These are phyloP conservation scores for Phytophthora capsici DNA, from an alignment of 352 stramenopile species.

Conservation along the genomic window DNA sequence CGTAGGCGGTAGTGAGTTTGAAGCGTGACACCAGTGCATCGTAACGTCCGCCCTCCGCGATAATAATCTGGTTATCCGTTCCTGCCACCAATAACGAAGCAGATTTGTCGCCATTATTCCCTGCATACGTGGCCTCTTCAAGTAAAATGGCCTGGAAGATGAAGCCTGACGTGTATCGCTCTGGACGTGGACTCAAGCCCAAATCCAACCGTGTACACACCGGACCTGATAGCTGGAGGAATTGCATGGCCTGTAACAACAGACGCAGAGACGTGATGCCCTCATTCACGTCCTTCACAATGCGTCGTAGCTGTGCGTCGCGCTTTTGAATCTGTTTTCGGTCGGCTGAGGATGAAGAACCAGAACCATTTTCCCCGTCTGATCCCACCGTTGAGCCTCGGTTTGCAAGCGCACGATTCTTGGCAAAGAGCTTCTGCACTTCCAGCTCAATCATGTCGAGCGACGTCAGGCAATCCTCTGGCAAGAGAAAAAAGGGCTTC, in stretches of 20 bases:
- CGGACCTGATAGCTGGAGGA: conserved; percentile 59
- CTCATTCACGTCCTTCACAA: conserved; percentile 78
- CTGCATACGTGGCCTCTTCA: conserved; percentile 25
- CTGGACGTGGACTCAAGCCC: conserved; percentile 73
- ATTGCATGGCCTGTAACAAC: conserved; percentile 78
- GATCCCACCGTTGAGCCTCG: conserved; percentile 24
- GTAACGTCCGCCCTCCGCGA: conserved; percentile 83
- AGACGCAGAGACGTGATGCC: conserved; percentile 66
- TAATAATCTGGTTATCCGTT: conserved; percentile 69
- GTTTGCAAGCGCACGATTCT: conserved; percentile 36
- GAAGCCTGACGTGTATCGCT: conserved; percentile 82
- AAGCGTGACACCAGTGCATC: conserved; percentile 84
- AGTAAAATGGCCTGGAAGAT: conserved; percentile 87
- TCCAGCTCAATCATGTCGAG: conserved; percentile 75
- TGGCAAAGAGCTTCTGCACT: conserved; percentile 64
- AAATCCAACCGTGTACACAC: conserved; percentile 78
- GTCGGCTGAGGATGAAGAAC: conserved; percentile 25
- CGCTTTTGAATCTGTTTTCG: conserved; percentile 74
- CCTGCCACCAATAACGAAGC: conserved; percentile 38
- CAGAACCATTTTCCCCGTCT: conserved; percentile 19
- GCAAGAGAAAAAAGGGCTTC: conserved; percentile 80
- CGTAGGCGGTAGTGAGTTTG: conserved; percentile 80
- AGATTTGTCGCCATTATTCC: conserved; percentile 15
- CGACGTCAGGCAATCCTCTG: conserved; percentile 63
- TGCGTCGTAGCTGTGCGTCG: conserved; percentile 60